phyloP scores from a whole-genome alignment of 176 grass and related monocot genomes.

The Musa troglodytarum region DNA sequence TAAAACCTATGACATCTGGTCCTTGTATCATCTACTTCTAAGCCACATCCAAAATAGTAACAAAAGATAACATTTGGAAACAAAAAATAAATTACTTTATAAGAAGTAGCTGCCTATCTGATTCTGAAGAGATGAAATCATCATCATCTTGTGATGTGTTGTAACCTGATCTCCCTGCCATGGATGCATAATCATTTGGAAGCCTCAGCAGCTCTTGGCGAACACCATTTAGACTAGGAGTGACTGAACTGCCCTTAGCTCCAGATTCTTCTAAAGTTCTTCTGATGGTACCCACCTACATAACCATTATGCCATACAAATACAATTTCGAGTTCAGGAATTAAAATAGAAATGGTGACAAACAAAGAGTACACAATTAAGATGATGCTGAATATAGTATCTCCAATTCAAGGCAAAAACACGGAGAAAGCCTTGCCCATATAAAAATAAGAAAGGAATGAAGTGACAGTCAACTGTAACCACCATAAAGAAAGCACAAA shows the following conservation, averaged over 20 bases:
- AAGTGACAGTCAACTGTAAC: not conserved
- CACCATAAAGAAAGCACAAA: not conserved
- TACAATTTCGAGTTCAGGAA: not conserved
- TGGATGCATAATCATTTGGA: constrained; percentile 17
- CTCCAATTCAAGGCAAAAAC: not conserved
- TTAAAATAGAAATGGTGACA: not conserved
- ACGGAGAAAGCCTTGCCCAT: not conserved
- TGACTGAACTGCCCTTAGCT: not conserved
- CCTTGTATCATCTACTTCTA: not conserved
- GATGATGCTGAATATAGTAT: not conserved
- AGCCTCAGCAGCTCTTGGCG: constrained; percentile 11
- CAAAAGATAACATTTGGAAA: not conserved
- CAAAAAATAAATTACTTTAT: constrained; percentile 9
- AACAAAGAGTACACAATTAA: not conserved
- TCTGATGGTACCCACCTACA: constrained; percentile 6
- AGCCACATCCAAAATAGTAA: not conserved
- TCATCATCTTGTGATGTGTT: not conserved
- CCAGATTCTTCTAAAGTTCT: constrained; percentile 5
- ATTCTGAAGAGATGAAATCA: constrained; percentile 21
- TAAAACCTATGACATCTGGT: not conserved
- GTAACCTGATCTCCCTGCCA: not conserved
- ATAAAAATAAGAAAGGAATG: not conserved
- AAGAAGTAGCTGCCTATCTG: constrained; percentile 15
- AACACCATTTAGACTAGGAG: constrained; percentile 8
- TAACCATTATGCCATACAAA: not conserved